Conservation (phyloP, 345 rosid species). For the Acer yangbiense region DNA sequence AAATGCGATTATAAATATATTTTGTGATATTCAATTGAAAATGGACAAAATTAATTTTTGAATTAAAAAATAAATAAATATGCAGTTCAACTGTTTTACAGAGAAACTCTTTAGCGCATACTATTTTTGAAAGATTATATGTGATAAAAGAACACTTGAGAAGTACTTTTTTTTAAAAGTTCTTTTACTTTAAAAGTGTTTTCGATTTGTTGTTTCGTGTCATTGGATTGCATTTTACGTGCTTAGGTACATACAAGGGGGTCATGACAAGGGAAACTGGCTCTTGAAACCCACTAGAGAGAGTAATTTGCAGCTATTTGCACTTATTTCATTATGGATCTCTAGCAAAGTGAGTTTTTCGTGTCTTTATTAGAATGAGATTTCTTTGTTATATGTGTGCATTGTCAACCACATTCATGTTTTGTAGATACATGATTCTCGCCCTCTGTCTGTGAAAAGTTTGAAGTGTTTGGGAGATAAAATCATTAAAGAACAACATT, state of each 20-base stretch:
- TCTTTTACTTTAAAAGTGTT: too few relatives aligned
- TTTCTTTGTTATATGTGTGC: not conserved
- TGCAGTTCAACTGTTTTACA: too few relatives aligned
- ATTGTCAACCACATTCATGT: not conserved
- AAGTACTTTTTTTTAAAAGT: too few relatives aligned
- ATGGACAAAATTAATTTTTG: not conserved
- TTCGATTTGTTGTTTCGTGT: not conserved
- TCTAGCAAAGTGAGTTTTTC: slow-evolving; percentile 60
- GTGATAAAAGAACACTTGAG: too few relatives aligned
- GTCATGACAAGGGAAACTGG: slow-evolving; percentile 48
- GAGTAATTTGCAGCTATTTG: slow-evolving; percentile 77
- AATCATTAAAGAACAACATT: slow-evolving; percentile 66
- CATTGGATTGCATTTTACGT: not conserved
- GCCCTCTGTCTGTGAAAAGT: slow-evolving; percentile 48
- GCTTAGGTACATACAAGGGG: slow-evolving; percentile 35
- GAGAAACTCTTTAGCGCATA: not conserved
- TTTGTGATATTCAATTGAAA: not conserved
- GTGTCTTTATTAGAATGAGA: not conserved
- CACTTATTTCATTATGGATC: slow-evolving; percentile 69
- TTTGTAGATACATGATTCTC: slow-evolving; percentile 55
- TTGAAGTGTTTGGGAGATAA: slow-evolving; percentile 58
- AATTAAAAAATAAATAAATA: too few relatives aligned
- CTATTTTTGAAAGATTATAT: too few relatives aligned
- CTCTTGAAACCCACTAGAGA: slow-evolving; percentile 59
- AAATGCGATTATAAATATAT: too few relatives aligned